These are phyloP conservation scores for Eucalyptus erythrocorys DNA, from an alignment of 345 rosid genomes.

Conservation along the genomic window DNA sequence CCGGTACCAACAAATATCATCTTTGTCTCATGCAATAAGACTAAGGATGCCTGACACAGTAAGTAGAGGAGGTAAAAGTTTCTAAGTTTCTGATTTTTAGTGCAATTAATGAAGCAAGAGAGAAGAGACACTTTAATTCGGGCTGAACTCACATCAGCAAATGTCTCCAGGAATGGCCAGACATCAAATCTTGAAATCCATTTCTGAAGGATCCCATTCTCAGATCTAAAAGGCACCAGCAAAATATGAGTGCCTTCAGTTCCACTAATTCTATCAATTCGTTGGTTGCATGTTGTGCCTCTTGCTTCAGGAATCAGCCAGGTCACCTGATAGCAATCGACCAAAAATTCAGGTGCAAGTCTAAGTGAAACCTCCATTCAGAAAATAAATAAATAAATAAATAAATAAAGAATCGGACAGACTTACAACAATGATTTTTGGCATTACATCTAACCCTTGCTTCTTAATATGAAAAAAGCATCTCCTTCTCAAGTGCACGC, in stretches of 20 bases:
- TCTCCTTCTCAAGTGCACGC: conserved; percentile 79
- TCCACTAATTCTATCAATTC: background rate
- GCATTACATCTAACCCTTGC: conserved; percentile 79
- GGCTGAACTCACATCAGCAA: background rate
- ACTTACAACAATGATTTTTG: conserved; percentile 74
- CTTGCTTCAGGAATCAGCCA: background rate
- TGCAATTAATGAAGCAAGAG: background rate
- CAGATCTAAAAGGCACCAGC: background rate
- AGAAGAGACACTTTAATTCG: background rate
- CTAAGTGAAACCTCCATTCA: background rate
- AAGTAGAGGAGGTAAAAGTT: background rate
- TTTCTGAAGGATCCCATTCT: background rate
- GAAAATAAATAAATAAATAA: too few species aligned
- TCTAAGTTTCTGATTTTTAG: background rate
- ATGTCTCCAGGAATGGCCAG: conserved; percentile 94
- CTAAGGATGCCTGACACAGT: background rate
- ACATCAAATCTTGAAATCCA: conserved; percentile 61
- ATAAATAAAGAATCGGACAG: background rate
- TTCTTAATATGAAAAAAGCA: conserved; percentile 66
- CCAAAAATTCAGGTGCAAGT: background rate
- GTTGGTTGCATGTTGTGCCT: background rate
- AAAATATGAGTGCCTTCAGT: background rate
- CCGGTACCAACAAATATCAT: background rate
- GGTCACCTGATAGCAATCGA: background rate
- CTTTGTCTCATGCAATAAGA: background rate